Evolutionary conservation across 2,329 filamentous ascomycete species (phyloP).

Genomic region (Scedosporium aurantiacum): DNA sequence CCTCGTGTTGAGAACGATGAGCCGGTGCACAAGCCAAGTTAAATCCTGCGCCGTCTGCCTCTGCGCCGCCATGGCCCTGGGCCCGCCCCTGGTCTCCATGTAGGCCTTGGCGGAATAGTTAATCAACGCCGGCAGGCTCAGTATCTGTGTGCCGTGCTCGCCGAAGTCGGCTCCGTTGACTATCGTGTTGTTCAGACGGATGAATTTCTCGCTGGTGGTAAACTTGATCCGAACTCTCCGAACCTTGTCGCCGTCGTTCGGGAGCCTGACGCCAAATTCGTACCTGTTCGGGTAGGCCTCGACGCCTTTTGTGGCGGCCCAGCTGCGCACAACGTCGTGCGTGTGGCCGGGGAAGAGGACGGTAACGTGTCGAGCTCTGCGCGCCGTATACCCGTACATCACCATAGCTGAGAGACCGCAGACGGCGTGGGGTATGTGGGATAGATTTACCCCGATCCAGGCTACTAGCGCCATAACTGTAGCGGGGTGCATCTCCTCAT

Average conservation of each 20-base stretch:
- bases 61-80: not conserved
- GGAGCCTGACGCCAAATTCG: not conserved
- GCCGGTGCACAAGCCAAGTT: not conserved
- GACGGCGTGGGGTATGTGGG: constrained; percentile 34
- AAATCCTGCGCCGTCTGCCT: not conserved
- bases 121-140: not conserved
- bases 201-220: not conserved
- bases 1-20: not conserved
- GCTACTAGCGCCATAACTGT: not conserved
- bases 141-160: not conserved
- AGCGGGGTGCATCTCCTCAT: not conserved
- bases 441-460: constrained; percentile 17
- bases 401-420: constrained; percentile 32
- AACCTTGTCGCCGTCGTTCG: not conserved
- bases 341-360: constrained; percentile 28
- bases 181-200: not conserved
- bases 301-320: constrained; percentile 22
- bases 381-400: constrained; percentile 27
- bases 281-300: no score
- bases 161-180: not conserved
- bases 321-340: constrained; percentile 24
- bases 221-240: not conserved
- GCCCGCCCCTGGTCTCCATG: not conserved
- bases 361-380: constrained; percentile 21
- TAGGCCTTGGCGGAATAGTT: not conserved